Percentiles rank a stretch among this genome's conserved stretches.
phyloP scores from a whole-genome alignment of 345 rosid genomes.

The Citrus cavaleriei region DNA sequence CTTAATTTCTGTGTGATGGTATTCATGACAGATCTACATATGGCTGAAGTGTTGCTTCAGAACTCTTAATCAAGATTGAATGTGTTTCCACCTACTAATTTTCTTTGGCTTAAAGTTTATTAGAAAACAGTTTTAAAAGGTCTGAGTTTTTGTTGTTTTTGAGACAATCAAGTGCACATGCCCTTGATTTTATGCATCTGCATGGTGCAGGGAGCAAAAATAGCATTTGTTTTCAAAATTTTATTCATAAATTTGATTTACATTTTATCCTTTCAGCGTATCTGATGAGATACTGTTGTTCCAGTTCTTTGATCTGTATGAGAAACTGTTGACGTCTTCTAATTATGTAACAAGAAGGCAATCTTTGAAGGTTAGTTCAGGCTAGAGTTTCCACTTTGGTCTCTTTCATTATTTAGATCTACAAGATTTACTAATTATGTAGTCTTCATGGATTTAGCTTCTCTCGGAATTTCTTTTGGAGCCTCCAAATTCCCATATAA shows the following conservation, averaged over 20 bases:
- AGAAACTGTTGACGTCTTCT: slow-evolving; percentile 75
- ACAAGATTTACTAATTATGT: slow-evolving; percentile 2
- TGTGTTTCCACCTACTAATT: neutral
- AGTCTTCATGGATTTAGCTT: slow-evolving; percentile 51
- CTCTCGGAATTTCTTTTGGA: slow-evolving; percentile 93
- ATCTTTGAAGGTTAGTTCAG: slow-evolving; percentile 76
- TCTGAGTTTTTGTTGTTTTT: neutral
- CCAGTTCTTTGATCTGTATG: slow-evolving; percentile 90
- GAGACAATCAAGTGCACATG: neutral
- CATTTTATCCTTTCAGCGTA: slow-evolving; percentile 9
- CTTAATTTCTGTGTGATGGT: neutral
- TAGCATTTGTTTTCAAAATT: neutral
- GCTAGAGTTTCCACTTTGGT: neutral
- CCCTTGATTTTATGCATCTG: neutral
- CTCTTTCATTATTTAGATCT: slow-evolving; percentile 6
- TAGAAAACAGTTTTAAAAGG: neutral
- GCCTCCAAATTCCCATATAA: slow-evolving; percentile 75
- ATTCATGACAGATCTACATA: neutral
- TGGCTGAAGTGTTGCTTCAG: neutral
- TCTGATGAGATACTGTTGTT: slow-evolving; percentile 29
- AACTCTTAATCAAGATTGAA: neutral
- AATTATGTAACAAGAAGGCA: slow-evolving; percentile 98
- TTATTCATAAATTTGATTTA: neutral
- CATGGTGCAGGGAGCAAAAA: neutral
- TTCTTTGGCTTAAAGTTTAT: neutral